These are phyloP conservation scores for Scolecobasidium constrictum DNA, from an alignment of 2,329 filamentous ascomycete genomes.

Conservation along the genomic window DNA sequence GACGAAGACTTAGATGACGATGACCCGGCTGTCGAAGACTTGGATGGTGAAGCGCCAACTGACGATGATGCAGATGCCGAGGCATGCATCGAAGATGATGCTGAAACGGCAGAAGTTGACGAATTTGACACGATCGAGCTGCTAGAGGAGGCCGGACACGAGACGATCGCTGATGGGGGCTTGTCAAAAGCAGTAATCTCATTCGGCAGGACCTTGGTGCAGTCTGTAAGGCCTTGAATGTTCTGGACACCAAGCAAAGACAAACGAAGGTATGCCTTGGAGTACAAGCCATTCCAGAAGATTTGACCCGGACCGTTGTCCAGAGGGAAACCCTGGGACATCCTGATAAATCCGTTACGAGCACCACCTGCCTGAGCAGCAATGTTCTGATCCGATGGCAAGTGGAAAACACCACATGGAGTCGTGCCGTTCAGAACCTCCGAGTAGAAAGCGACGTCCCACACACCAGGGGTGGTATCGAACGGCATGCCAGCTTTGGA, in stretches of 20 bases:
- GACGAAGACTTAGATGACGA: too few relatives aligned
- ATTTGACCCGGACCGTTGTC: constrained; percentile 9
- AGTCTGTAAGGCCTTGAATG: constrained; percentile 44
- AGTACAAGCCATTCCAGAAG: constrained; percentile 35
- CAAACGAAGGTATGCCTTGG: constrained; percentile 42
- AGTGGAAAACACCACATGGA: constrained; percentile 15
- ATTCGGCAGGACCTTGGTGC: too few relatives aligned
- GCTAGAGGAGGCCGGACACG: too few relatives aligned
- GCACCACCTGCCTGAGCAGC: constrained; percentile 10
- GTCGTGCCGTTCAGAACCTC: constrained; percentile 18
- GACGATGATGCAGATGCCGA: too few relatives aligned
- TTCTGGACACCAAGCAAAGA: constrained; percentile 46
- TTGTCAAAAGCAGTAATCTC: too few relatives aligned
- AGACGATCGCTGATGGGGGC: too few relatives aligned
- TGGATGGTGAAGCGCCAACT: too few relatives aligned
- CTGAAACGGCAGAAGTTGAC: too few relatives aligned
- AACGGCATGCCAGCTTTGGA: constrained; percentile 13
- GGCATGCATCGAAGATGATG: too few relatives aligned
- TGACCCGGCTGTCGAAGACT: too few relatives aligned
- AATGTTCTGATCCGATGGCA: constrained; percentile 22
- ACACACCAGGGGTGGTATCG: constrained; percentile 12
- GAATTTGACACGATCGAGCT: too few relatives aligned
- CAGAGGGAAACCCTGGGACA: too few relatives aligned
- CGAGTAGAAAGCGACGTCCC: constrained; percentile 16
- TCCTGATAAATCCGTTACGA: neutral